A percentile compares a stretch with the other conserved stretches of the same genome.
phyloP scores from a whole-genome alignment of 169 alveolate species.

The Plasmodium vinckei region DNA sequence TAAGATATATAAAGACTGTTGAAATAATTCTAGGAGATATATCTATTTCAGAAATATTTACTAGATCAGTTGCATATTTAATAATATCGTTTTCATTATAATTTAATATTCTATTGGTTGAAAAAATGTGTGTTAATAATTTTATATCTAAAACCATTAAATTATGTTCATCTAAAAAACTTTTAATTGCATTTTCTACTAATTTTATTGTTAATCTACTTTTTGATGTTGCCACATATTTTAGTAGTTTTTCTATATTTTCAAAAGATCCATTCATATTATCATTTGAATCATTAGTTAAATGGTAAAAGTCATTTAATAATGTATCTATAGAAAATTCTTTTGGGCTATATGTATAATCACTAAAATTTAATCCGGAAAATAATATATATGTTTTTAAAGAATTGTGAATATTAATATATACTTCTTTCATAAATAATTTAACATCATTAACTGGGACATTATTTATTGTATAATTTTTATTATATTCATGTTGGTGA shows the following conservation, averaged over 20 bases:
- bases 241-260: constrained; percentile 20
- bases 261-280: constrained; percentile 10
- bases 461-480: constrained; percentile 54
- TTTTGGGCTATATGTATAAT: constrained; percentile 25
- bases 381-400: constrained; percentile 26
- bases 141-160: constrained; percentile 23
- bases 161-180: constrained; percentile 9
- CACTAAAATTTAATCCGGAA: constrained; percentile 36
- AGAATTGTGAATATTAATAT: constrained; percentile 29
- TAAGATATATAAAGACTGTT: constrained; percentile 12
- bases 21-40: constrained; percentile 50
- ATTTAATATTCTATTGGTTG: constrained; percentile 22
- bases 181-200: constrained; percentile 29
- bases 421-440: constrained; percentile 33
- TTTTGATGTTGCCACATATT: constrained; percentile 20
- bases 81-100: constrained; percentile 43
- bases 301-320: constrained; percentile 29
- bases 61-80: constrained; percentile 16
- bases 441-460: constrained; percentile 21
- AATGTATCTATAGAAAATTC: constrained; percentile 19
- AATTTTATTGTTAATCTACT: constrained; percentile 25
- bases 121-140: constrained; percentile 25
- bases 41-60: constrained; percentile 37
- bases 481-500: constrained; percentile 11
- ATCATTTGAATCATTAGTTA: constrained; percentile 3